Evolutionary conservation across 2,329 filamentous ascomycete species (phyloP).

Genomic region (Beauveria sp.): DNA sequence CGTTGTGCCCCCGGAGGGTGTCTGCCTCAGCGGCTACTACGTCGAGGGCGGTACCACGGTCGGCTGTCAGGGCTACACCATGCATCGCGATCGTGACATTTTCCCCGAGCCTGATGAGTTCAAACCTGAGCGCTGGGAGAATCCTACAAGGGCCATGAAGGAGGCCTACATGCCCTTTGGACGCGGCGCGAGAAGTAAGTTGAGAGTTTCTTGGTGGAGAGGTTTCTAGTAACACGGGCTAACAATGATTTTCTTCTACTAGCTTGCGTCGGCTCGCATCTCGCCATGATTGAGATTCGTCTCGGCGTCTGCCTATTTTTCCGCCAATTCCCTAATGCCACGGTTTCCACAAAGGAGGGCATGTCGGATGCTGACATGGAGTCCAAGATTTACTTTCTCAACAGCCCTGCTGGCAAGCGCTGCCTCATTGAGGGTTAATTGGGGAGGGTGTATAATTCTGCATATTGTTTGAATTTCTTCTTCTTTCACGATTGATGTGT

Average conservation of each 20-base stretch:
- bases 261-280: conserved; percentile 47
- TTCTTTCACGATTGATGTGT: not conserved
- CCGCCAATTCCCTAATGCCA: conserved; percentile 31
- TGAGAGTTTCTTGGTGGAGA: not conserved
- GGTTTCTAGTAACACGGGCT: not conserved
- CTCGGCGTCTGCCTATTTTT: conserved; percentile 46
- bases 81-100: conserved; percentile 34
- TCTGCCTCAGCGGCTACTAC: conserved; percentile 28
- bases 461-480: not conserved
- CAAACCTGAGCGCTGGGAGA: conserved; percentile 31
- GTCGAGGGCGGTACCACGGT: conserved; percentile 33
- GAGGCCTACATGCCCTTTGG: conserved; percentile 45
- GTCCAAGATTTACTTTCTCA: conserved; percentile 25
- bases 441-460: not conserved
- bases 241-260: not conserved
- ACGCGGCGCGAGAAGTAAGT: conserved; percentile 36
- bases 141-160: conserved; percentile 32
- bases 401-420: conserved; percentile 22
- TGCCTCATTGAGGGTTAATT: conserved; percentile 21
- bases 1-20: conserved; percentile 30
- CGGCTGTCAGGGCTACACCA: conserved; percentile 35
- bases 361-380: conserved; percentile 31
- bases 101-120: conserved; percentile 31
- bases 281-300: conserved; percentile 49
- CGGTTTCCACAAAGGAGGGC: conserved; percentile 23